Conservation (phyloP, 805 yeast species). For the Pichia heedii region DNA sequence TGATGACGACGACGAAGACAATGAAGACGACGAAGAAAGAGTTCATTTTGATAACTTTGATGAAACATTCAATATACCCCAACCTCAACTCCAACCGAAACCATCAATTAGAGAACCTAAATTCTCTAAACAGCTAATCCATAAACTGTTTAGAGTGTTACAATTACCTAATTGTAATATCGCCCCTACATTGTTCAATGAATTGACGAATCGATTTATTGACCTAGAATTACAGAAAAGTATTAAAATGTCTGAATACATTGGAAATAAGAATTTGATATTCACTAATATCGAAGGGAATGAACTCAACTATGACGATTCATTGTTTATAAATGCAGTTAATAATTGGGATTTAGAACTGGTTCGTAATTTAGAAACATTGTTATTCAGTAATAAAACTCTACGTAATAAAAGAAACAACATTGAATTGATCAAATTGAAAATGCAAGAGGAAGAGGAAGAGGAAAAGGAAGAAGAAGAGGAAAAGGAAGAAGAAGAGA, state of each 20-base stretch:
- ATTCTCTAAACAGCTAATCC: background rate
- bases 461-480: slow-evolving; percentile 4
- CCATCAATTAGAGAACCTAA: background rate
- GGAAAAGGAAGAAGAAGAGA: slow-evolving; percentile 4
- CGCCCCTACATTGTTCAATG: slow-evolving; percentile 17
- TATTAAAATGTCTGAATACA: background rate
- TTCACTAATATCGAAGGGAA: slow-evolving; percentile 9
- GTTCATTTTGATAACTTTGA: background rate
- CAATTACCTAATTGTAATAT: background rate
- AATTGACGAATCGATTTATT: slow-evolving; percentile 29
- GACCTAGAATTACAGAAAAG: slow-evolving; percentile 27
- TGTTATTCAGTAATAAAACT: slow-evolving; percentile 5
- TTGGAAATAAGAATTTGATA: background rate
- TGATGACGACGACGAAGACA: slow-evolving; percentile 1
- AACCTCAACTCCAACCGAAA: background rate
- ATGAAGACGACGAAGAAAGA: background rate
- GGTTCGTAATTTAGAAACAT: slow-evolving; percentile 7
- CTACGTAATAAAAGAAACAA: background rate
- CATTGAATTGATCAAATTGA: slow-evolving; percentile 3
- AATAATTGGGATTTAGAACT: slow-evolving; percentile 11
- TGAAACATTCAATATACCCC: background rate
- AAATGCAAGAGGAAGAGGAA: slow-evolving; percentile 4
- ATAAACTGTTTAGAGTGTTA: slow-evolving; percentile 1
- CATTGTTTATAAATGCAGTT: slow-evolving; percentile 7
- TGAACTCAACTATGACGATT: slow-evolving; percentile 4